Evolutionary conservation across 1,284 basidiomycete species (phyloP).

Genomic region (Leccinum griseonigrum): DNA sequence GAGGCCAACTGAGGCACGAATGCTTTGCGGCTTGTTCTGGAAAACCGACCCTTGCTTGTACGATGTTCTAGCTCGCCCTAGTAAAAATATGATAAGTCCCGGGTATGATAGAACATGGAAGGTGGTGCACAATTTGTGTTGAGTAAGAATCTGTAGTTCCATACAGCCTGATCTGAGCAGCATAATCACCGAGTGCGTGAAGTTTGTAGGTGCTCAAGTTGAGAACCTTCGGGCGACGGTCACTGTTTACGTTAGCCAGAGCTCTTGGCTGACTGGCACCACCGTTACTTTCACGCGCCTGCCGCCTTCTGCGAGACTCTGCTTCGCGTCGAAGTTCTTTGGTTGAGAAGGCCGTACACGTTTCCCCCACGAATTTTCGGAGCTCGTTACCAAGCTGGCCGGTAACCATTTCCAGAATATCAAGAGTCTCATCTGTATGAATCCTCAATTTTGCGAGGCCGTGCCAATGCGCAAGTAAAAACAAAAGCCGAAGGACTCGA

Average conservation of each 20-base stretch:
- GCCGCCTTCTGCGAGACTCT: neutral
- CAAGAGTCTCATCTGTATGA: neutral
- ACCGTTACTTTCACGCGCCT: neutral
- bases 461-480: neutral
- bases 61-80: conserved; percentile 10
- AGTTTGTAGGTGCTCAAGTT: neutral
- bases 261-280: neutral
- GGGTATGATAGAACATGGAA: neutral
- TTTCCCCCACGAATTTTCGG: neutral
- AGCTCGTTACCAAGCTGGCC: neutral
- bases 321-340: neutral
- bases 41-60: conserved; percentile 6
- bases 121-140: neutral
- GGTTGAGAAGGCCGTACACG: neutral
- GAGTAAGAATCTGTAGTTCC: neutral
- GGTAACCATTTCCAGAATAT: neutral
- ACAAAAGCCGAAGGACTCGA: neutral
- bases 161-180: neutral
- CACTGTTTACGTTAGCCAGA: neutral
- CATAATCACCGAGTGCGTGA: neutral
- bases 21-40: conserved; percentile 4
- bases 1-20: conserved; percentile 7
- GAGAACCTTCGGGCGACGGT: neutral
- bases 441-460: neutral
- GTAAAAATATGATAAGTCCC: neutral